Evolutionary conservation across 192 early-diverging fungal species (phyloP), one percentile per base, ranked within the genome.

Genomic region (Coemansia sp.): DNA sequence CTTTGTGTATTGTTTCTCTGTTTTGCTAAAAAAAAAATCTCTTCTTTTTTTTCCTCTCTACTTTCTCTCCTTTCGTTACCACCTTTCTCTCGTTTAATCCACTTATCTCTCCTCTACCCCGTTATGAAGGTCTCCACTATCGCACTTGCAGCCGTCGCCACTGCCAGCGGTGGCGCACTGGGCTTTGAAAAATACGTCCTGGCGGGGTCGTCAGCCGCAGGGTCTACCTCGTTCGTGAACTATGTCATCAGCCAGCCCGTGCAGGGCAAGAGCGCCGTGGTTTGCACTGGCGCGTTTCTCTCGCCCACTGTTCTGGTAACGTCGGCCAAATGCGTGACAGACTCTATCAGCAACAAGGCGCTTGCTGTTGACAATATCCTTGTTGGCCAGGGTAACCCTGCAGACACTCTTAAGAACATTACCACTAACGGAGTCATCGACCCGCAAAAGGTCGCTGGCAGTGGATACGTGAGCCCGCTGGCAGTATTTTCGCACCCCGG

Each of bases 331-430:
- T 84, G 81, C 65, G 81, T 84, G 16, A 69, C 81, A 8, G 76
- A 84, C 43, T 42, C 76, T n/a, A 62, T 84, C 7, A 76, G 81
- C 76, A 76, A 77, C 81, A 78, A 78, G 74, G 76, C 81, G 15
- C 65, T 84, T 10, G 16, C 66, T 24, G 18, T 47, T 43, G 73
- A 41, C 61, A 67, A 65, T 22, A 65, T 84, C 33, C 44, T 72
- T 16, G 74, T 84, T 10, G 81, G 81, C 29, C 76, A 75, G 29
- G 81, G 81, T 29, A 46, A 63, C 49, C 44, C 70, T 0, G 49
- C 55, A 33, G 46, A 31, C 10, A 36, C 68, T 9, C 31, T 84
- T 52, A 24, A 20, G 6, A 68, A 64, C 55, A 67, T 46, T 31
- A 42, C n/a, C 41, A 49, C 72, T 13, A 65, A 62, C 33, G 62